phyloP scores from a whole-genome alignment of 176 grass and related monocot genomes.

The Panicum miliaceum region DNA sequence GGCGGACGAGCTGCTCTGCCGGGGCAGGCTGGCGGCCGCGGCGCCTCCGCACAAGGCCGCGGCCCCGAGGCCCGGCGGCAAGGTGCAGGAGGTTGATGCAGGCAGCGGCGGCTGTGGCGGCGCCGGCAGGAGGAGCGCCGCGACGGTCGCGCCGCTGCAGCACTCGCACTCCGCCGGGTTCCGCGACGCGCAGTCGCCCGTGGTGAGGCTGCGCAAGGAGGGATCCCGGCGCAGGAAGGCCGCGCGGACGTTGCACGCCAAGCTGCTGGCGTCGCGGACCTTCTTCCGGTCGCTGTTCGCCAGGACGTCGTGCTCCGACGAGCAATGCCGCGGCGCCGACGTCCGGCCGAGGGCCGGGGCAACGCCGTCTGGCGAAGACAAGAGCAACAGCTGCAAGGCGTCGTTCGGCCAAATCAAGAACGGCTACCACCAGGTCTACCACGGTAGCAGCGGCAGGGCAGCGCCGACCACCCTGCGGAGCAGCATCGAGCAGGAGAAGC shows the following conservation, averaged over 20 bases:
- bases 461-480: constrained; percentile 40
- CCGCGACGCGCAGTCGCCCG: constrained; percentile 24
- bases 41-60: constrained; percentile 10
- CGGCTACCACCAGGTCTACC: neutral
- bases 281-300: constrained; percentile 66
- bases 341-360: constrained; percentile 3
- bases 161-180: constrained; percentile 30
- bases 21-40: constrained; percentile 11
- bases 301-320: constrained; percentile 48
- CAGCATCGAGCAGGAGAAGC: constrained; percentile 59
- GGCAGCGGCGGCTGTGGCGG: neutral
- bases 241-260: constrained; percentile 31
- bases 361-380: neutral
- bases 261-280: constrained; percentile 51
- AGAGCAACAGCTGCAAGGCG: neutral
- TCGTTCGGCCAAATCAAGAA: constrained; percentile 14
- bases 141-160: constrained; percentile 49
- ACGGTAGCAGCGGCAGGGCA: neutral
- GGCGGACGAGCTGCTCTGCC: constrained; percentile 46
- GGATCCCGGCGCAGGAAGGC: constrained; percentile 39
- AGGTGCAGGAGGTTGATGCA: constrained; percentile 32
- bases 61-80: constrained; percentile 9
- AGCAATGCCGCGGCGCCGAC: constrained; percentile 34
- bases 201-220: constrained; percentile 30
- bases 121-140: constrained; percentile 36